Evolutionary conservation across 345 rosid species (phyloP), one percentile per base, ranked within the genome.

Genomic region (Draba incana): DNA sequence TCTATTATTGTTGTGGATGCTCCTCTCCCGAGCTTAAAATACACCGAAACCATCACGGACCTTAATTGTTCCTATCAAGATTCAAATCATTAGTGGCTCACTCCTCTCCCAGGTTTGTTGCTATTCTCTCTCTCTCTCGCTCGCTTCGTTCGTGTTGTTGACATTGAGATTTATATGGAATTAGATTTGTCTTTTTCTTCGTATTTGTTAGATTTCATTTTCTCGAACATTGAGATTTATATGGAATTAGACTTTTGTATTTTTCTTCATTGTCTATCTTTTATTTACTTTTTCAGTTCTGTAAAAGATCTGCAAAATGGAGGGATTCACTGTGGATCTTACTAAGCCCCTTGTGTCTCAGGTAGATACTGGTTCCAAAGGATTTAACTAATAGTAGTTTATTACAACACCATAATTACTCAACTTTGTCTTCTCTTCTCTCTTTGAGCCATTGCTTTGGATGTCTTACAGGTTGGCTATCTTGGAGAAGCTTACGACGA

Each of bases 401-500:
- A n/a, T 48, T 8, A 25, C 37, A 24, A 38, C 20, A 56, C 54
- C 37, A 47, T 33, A 68, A 47, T 56, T 35, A 41, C 25, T 43
- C 49, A 47, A 33, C 16, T 42, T 44, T 43, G 35, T 5, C 30
- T 48, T 63, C 10, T 10, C 30, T 57, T 16, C 44, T 53, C 13
- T 54, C 64, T 48, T 14, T 23, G 39, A 59, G 64, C 37, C 62
- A 24, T 46, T 49, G 10, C 27, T 48, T 49, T 71, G 44, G 10
- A 30, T 63, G 81, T 79, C 24, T 79, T 55, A 75, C 82, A 84
- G 84, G 96, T 89, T 64, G 96, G 96, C 44, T 83, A 87, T 82
- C 96, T 89, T 49, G 90, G 85, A 77, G 92, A 89, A 74, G 85
- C 75, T 31, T 89, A 89, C 69, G 83, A 89, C 51, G 81, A 85